Base-by-base conservation (phyloP, 2,329 filamentous ascomycete species). In the Rhinocladiella similis region DNA sequence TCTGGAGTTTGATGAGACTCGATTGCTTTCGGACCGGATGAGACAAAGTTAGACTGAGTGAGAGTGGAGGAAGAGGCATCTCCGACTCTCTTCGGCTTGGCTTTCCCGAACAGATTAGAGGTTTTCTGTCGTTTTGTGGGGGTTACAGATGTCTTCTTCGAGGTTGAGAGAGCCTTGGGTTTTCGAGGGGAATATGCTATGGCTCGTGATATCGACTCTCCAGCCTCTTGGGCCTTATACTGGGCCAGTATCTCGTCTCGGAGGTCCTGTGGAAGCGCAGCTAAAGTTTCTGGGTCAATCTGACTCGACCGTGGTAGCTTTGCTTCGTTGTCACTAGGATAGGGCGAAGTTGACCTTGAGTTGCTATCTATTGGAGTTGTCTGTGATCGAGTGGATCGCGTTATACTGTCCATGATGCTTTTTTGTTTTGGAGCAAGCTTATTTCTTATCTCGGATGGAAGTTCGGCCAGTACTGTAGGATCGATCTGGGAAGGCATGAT, bases 401-500 rank as follows among this genome's bases (percentile, higher is more conserved):
- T 53, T 12, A 56, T 53, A 27, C 50, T 56, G 41, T 63, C 59
- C 25, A 58, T 27, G 9, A 63, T 57, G 19, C 48, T 54, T 35
- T 69, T 73, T 55, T 74, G 77, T 66, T 88, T 86, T 7, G 81
- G 81, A 59, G 89, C 79, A 9, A 97, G 80, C 67, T 84, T 90
- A 29, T 84, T 85, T 57, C 90, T 83, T 61, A 97, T 96, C 68
- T 96, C 90, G 29, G 79, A 80, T 0, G 93, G 93, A 3, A 99
- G 79, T 66, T 95, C 91, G 1, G 88, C 88, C 3, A 97, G 73
- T 0, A 96, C 87, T n/a, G 81, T 78, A 0, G 88, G 86, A 68
- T 99, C 94, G 1, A 89, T 82, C 63, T 96, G 90, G 0, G 73
- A 72, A 16, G 94, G 94, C 64, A 99, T 79, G 46, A 97, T 84